phyloP scores from a whole-genome alignment of 2,329 filamentous ascomycete genomes.

The Anisogramma anomala region DNA sequence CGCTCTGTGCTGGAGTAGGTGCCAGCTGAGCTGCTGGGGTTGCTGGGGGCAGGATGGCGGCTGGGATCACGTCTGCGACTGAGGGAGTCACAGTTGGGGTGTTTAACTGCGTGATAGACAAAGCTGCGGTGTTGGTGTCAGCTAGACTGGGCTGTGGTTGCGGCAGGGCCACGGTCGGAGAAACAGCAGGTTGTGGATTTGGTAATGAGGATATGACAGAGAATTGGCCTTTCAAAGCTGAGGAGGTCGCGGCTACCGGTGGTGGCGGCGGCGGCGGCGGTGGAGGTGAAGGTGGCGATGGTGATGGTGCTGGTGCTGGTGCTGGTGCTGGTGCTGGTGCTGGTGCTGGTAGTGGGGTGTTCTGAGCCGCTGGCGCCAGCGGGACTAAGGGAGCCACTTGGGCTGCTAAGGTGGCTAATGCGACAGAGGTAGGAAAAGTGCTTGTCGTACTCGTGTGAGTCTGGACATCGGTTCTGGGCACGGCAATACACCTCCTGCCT shows the following conservation, averaged over 20 bases:
- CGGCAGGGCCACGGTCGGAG: constrained; percentile 15
- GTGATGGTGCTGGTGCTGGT: constrained; percentile 12
- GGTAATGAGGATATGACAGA: constrained; percentile 13
- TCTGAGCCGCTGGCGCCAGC: constrained; percentile 10
- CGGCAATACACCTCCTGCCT: constrained; percentile 42
- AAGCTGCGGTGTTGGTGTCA: constrained; percentile 25
- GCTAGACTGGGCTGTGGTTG: constrained; percentile 24
- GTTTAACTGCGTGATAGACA: constrained; percentile 5
- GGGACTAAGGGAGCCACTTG: constrained; percentile 16
- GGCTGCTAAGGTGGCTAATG: constrained; percentile 5
- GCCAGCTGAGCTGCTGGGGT: neutral
- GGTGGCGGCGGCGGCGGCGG: constrained; percentile 12
- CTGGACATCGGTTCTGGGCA: constrained; percentile 28
- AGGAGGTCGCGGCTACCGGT: constrained; percentile 11
- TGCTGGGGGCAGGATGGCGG: constrained; percentile 6
- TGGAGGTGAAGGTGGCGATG: constrained; percentile 10
- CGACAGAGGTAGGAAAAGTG: constrained; percentile 5
- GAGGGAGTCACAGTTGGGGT: constrained; percentile 3
- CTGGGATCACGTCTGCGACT: constrained; percentile 6
- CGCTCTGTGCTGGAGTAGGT: constrained; percentile 2
- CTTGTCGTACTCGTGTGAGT: constrained; percentile 16
- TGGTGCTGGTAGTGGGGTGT: constrained; percentile 10
- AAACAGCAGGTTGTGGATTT: constrained; percentile 14
- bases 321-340: constrained; percentile 12
- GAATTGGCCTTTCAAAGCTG: constrained; percentile 14